phyloP scores from a whole-genome alignment of 495 filamentous ascomycete species.

The Penicillium pulvis region DNA sequence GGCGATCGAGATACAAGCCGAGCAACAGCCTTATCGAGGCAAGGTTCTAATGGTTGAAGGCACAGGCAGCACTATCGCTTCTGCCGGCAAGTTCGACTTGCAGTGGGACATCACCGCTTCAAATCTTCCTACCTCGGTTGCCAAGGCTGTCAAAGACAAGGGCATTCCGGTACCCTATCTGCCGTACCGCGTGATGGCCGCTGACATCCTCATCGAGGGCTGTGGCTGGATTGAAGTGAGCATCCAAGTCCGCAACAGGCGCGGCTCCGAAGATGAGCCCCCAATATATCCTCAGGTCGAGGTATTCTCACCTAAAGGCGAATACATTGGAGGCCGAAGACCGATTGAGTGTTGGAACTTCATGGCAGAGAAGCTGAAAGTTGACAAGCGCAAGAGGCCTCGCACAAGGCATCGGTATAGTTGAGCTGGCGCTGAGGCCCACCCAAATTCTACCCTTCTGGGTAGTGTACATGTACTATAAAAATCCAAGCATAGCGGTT shows the following conservation, averaged over 20 bases:
- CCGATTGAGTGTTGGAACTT: constrained; percentile 74
- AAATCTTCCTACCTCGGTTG: constrained; percentile 40
- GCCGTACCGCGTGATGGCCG: constrained; percentile 75
- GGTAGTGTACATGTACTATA: constrained; percentile 5
- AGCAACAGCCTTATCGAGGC: constrained; percentile 54
- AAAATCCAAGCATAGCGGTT: constrained; percentile 34
- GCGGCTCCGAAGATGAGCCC: constrained; percentile 24
- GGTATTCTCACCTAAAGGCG: constrained; percentile 80
- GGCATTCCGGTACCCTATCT: constrained; percentile 43
- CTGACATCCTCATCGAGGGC: constrained; percentile 88
- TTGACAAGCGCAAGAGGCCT: constrained; percentile 36
- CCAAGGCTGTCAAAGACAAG: constrained; percentile 38
- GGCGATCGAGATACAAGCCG: constrained; percentile 65
- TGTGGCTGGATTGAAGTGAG: constrained; percentile 91
- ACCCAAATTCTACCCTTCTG: neutral
- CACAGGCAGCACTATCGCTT: constrained; percentile 53
- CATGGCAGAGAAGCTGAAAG: constrained; percentile 36
- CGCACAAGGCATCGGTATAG: constrained; percentile 19
- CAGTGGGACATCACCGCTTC: constrained; percentile 77
- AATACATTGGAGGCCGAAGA: constrained; percentile 65
- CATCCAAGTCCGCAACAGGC: constrained; percentile 70
- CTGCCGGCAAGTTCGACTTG: constrained; percentile 74
- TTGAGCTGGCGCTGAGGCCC: constrained; percentile 4
- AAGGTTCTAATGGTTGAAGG: constrained; percentile 60
- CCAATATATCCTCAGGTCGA: constrained; percentile 69